Evolutionary conservation across 1,284 basidiomycete species (phyloP), one percentile per base, ranked within the genome.

Genomic region (Papiliotrema nemorosa): DNA sequence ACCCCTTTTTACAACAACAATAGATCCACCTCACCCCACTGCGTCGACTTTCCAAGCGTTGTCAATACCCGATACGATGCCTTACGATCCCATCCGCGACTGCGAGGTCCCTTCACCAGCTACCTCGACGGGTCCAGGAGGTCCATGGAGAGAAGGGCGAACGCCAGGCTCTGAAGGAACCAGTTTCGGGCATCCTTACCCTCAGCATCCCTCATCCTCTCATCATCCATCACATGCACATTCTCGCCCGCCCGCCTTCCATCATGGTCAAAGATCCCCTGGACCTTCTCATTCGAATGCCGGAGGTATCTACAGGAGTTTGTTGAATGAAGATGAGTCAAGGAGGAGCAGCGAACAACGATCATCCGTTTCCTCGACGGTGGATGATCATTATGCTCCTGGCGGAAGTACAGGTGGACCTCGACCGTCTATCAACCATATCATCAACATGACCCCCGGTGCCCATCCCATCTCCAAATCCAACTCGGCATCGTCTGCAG

Each of bases 61-160:
- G n/a, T n/a, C n/a, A n/a, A n/a, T n/a, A n/a, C n/a, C n/a, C n/a
- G n/a, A n/a, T n/a, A 49, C 21, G 13, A 73, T 73, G 71, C 66
- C 69, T 27, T 73, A 73, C 57, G 71, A 73, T 48, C 71, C 71
- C 6, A 61, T 73, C 4, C 51, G 71, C 20, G 71, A 73, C 53
- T 63, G 67, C 49, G 69, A 72, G 35, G 52, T 70, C 3, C 69
- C 69, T 18, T 68, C 68, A 20, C 68, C 69, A 10, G 63, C 67
- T 2, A 47, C 53, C 4, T 50, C 49, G 10, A 49, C 39, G 20
- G 29, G 36, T 22, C 24, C 39, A 25, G 27, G 52, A 12, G 9
- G 18, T 20, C 27, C 26, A 48, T 48, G 46, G 46, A 39, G 38
- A 29, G 46, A 34, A 13, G 27, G 21, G 16, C 14, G 43, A 31